These are phyloP conservation scores for Yamadazyma aaseri DNA, from an alignment of 1,139 yeast genomes.

Conservation along the genomic window DNA sequence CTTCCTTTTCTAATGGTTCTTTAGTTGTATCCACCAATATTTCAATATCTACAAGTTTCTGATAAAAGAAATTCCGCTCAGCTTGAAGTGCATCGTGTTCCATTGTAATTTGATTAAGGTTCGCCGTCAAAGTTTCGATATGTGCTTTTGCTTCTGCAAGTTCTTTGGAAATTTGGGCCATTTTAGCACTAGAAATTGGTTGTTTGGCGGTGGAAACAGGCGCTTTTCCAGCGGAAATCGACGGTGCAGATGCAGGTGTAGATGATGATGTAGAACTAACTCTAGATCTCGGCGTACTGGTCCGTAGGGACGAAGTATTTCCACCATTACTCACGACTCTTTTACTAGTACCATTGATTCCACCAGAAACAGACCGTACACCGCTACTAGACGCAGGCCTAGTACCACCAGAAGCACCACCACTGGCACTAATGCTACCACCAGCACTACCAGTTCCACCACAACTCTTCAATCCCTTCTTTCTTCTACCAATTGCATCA, in stretches of 20 bases:
- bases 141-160: conserved; percentile 28
- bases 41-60: conserved; percentile 86
- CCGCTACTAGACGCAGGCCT: conserved; percentile 3
- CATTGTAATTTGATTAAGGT: conserved; percentile 50
- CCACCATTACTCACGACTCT: not conserved
- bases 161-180: conserved; percentile 19
- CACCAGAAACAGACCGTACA: conserved; percentile 5
- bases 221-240: not conserved
- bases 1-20: conserved; percentile 28
- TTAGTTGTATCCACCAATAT: conserved; percentile 68
- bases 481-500: conserved; percentile 52
- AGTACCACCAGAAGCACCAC: conserved; percentile 3
- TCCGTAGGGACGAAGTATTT: not conserved
- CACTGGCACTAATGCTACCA: conserved; percentile 11
- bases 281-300: conserved; percentile 2
- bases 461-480: conserved; percentile 3
- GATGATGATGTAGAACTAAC: conserved; percentile 1
- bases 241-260: not conserved
- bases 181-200: conserved; percentile 16
- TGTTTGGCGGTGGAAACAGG: not conserved
- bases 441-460: not conserved
- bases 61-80: conserved; percentile 88
- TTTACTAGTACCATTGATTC: conserved; percentile 14
- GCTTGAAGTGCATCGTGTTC: conserved; percentile 60
- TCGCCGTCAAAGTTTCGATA: conserved; percentile 43